phyloP scores from a whole-genome alignment of 441 rosid species.

The Adansonia grandidieri region DNA sequence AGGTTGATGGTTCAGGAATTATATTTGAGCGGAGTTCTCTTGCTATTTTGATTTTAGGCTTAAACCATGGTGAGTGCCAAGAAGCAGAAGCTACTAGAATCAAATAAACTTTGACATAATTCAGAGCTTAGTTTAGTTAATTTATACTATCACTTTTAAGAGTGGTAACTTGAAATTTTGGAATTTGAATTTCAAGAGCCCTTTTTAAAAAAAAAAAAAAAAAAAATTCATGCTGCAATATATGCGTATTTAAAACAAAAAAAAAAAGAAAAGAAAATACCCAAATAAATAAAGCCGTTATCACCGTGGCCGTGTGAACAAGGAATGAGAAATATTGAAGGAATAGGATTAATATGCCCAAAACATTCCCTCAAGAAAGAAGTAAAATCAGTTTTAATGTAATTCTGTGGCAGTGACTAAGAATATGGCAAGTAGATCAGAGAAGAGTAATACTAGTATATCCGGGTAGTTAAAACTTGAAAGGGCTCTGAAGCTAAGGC shows the following conservation, averaged over 20 bases:
- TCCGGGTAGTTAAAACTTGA: constrained; percentile 24
- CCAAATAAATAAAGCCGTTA: too few species aligned
- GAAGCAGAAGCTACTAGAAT: neutral
- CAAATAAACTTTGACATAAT: too few species aligned
- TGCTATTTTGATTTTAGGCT: neutral
- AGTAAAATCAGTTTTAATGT: neutral
- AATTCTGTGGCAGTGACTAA: neutral
- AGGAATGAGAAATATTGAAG: too few species aligned
- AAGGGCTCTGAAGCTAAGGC: constrained; percentile 4
- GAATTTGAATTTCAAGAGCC: too few species aligned
- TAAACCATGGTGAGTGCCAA: neutral
- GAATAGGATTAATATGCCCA: neutral
- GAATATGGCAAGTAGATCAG: neutral
- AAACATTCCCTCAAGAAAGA: neutral
- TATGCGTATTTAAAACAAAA: too few species aligned
- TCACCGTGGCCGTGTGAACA: too few species aligned
- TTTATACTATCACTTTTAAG: too few species aligned
- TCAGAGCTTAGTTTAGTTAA: too few species aligned
- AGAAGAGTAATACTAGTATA: neutral
- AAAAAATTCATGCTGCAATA: too few species aligned
- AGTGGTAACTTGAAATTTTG: too few species aligned
- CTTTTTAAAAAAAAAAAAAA: too few species aligned
- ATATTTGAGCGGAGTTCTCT: neutral
- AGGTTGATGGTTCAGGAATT: neutral
- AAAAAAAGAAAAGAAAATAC: too few species aligned